These are phyloP conservation scores for Quercus aquifolioides DNA, from an alignment of 306 rosid species.

Conservation along the genomic window DNA sequence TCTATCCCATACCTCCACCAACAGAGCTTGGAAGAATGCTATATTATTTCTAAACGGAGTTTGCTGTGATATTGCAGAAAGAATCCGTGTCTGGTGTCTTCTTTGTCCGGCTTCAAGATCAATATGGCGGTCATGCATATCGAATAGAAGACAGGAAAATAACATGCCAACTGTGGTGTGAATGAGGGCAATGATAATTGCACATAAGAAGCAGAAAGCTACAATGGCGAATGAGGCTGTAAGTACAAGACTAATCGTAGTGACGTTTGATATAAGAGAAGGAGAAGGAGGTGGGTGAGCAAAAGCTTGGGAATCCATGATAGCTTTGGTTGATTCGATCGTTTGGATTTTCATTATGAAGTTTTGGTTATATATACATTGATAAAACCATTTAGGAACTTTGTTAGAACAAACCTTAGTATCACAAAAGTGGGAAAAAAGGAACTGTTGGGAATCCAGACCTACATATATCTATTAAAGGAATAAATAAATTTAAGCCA, in stretches of 20 bases:
- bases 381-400: no score
- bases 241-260: background rate
- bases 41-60: no score
- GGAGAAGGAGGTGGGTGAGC: background rate
- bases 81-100: background rate
- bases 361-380: no score
- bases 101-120: background rate
- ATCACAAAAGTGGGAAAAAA: no score
- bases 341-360: background rate
- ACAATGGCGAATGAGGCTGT: background rate
- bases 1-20: background rate
- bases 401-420: no score
- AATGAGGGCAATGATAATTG: background rate
- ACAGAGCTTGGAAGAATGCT: background rate
- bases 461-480: no score
- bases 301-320: background rate
- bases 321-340: background rate
- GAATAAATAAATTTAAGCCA: no score
- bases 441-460: no score
- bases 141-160: background rate
- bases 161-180: background rate
- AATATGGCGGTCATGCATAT: background rate
- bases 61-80: no score
- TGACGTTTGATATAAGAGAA: background rate
- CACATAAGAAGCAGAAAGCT: background rate